Evolutionary conservation across 1,139 yeast genomes (phyloP).

Genomic region (Protomyces inundatus): DNA sequence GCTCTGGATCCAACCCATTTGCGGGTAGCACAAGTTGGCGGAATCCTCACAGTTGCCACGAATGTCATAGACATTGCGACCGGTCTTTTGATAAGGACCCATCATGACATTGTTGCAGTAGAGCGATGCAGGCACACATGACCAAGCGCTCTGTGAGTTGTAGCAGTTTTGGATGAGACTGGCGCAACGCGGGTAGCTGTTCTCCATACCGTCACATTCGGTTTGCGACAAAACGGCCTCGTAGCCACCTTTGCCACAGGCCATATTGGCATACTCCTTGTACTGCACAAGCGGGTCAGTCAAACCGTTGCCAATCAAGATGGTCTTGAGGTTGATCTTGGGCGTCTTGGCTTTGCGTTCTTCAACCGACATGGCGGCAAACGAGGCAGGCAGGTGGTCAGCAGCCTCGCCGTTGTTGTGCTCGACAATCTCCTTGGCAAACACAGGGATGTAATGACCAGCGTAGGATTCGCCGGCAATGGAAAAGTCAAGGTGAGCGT

Average conservation of each 20-base stretch:
- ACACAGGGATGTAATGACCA: slow-evolving; percentile 93
- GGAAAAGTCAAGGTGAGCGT: slow-evolving; percentile 68
- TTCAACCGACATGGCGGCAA: slow-evolving; percentile 9
- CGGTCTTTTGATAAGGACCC: slow-evolving; percentile 85
- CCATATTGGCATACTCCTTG: slow-evolving; percentile 91
- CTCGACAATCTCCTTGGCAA: slow-evolving; percentile 78
- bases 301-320: slow-evolving; percentile 91
- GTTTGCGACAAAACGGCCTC: slow-evolving; percentile 78
- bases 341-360: slow-evolving; percentile 46
- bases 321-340: slow-evolving; percentile 76
- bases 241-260: slow-evolving; percentile 48
- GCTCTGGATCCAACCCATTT: slow-evolving; percentile 58
- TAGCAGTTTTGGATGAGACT: slow-evolving; percentile 77
- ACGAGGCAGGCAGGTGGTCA: slow-evolving; percentile 20
- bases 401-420: slow-evolving; percentile 42
- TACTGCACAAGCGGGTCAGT: slow-evolving; percentile 89
- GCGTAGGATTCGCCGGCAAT: slow-evolving; percentile 99
- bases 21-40: slow-evolving; percentile 65
- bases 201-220: slow-evolving; percentile 72
- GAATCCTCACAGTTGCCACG: slow-evolving; percentile 79
- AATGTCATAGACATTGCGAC: slow-evolving; percentile 85
- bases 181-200: slow-evolving; percentile 72
- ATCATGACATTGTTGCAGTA: slow-evolving; percentile 75
- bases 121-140: slow-evolving; percentile 89
- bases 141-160: slow-evolving; percentile 67